Conservation (phyloP, 257 asterid genomes). For the Solanum medicagineum region DNA sequence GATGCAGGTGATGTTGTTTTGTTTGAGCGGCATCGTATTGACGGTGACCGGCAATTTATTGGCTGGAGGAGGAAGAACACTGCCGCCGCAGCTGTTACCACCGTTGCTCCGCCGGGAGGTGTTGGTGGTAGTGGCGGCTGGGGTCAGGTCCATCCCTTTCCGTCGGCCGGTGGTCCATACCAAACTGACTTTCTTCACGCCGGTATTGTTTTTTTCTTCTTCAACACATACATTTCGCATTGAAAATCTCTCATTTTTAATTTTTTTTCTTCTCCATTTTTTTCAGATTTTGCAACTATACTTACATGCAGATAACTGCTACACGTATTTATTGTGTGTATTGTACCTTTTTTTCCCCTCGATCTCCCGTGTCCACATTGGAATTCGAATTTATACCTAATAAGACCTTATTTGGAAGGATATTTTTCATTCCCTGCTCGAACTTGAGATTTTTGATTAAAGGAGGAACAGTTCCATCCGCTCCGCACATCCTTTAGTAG, state of each 20-base stretch:
- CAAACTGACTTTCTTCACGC: conserved; percentile 45
- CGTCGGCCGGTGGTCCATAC: conserved; percentile 24
- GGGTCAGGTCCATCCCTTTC: conserved; percentile 29
- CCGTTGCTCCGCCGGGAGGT: conserved; percentile 5
- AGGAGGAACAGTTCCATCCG: accelerated
- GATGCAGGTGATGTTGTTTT: conserved; percentile 8
- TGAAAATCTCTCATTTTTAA: not conserved
- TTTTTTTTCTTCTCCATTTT: not conserved
- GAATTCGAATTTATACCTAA: too few relatives aligned
- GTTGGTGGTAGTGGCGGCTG: conserved; percentile 21
- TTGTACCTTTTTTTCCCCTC: too few relatives aligned
- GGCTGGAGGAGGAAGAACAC: conserved; percentile 27
- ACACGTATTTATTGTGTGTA: not conserved
- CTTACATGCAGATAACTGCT: not conserved
- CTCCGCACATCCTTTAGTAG: too few relatives aligned
- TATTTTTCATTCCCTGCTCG: accelerated
- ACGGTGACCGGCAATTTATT: not conserved
- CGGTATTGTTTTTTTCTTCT: conserved; percentile 27
- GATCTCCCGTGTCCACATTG: too few relatives aligned
- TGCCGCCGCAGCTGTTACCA: not conserved
- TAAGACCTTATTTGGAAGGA: too few relatives aligned
- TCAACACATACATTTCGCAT: not conserved
- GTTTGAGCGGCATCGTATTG: conserved; percentile 24
- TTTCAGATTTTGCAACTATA: not conserved
- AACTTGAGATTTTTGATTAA: too few relatives aligned